Conservation (phyloP, 306 rosid genomes). For the Medicago arabica region DNA sequence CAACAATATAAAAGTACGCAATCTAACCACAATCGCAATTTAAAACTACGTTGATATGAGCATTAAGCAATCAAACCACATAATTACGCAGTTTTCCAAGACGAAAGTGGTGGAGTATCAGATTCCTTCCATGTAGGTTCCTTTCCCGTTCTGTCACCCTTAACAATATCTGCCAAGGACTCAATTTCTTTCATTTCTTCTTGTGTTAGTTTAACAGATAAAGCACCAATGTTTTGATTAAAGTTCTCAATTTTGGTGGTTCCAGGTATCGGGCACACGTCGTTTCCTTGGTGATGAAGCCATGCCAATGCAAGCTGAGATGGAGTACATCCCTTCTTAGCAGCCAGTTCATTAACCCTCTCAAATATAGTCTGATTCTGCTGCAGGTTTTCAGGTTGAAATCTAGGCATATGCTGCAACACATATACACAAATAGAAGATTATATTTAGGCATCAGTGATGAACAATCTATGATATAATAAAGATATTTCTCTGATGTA, state of each 20-base stretch:
- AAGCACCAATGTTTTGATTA: constrained; percentile 63
- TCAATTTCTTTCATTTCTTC: constrained; percentile 69
- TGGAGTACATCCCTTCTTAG: constrained; percentile 66
- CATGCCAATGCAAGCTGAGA: constrained; percentile 69
- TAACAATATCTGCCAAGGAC: constrained; percentile 52
- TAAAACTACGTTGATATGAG: not conserved
- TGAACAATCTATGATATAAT: no score
- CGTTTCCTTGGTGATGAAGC: constrained; percentile 75
- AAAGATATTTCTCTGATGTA: no score
- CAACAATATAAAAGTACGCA: not conserved
- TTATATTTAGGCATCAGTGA: not conserved
- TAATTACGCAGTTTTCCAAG: constrained; percentile 49
- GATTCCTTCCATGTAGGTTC: constrained; percentile 48
- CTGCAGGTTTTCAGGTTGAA: constrained; percentile 64
- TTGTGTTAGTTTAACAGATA: constrained; percentile 61
- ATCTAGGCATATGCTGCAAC: constrained; percentile 56
- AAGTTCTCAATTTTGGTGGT: constrained; percentile 74
- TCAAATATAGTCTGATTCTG: constrained; percentile 65
- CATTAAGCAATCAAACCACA: not conserved
- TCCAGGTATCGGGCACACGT: constrained; percentile 79
- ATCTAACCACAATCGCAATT: not conserved
- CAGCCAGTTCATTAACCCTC: constrained; percentile 60
- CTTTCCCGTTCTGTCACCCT: constrained; percentile 46
- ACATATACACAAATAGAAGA: not conserved
- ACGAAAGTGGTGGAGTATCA: constrained; percentile 71